Evolutionary conservation across 2,329 filamentous ascomycete genomes (phyloP).

Genomic region (Epicoccum sorghinum): DNA sequence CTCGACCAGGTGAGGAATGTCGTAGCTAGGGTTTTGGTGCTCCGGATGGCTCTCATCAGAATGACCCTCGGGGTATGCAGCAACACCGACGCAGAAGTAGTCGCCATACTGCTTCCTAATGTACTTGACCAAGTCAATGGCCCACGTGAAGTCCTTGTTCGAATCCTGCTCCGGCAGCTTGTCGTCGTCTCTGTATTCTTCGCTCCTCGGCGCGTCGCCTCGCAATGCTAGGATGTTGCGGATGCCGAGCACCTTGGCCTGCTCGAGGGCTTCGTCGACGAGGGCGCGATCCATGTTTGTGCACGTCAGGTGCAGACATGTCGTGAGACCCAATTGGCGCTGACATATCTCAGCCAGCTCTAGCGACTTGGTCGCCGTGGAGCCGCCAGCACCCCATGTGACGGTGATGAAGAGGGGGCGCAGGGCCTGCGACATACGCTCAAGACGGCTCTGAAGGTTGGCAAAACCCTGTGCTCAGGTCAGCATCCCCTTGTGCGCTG

Average conservation of each 20-base stretch:
- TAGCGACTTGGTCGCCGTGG: slow-evolving; percentile 86
- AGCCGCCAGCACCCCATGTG: slow-evolving; percentile 96
- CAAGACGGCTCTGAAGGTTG: slow-evolving; percentile 89
- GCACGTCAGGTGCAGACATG: slow-evolving; percentile 94
- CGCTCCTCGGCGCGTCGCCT: slow-evolving; percentile 86
- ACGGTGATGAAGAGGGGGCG: slow-evolving; percentile 95
- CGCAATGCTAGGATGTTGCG: slow-evolving; percentile 91
- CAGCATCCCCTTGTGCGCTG: slow-evolving; percentile 7
- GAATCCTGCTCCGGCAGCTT: slow-evolving; percentile 65
- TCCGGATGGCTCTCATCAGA: slow-evolving; percentile 90
- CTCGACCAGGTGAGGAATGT: slow-evolving; percentile 86
- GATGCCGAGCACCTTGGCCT: slow-evolving; percentile 88
- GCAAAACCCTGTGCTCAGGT: slow-evolving; percentile 70
- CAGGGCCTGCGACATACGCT: slow-evolving; percentile 91
- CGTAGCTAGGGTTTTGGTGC: slow-evolving; percentile 66
- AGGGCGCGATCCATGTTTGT: slow-evolving; percentile 92
- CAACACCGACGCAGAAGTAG: slow-evolving; percentile 95
- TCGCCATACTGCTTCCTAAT: slow-evolving; percentile 85
- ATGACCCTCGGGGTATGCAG: slow-evolving; percentile 94
- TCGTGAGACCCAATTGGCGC: slow-evolving; percentile 87
- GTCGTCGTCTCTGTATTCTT: slow-evolving; percentile 78
- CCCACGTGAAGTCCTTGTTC: slow-evolving; percentile 84
- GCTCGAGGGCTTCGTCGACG: slow-evolving; percentile 87
- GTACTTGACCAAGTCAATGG: slow-evolving; percentile 86
- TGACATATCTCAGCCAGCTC: slow-evolving; percentile 96